Conservation (phyloP, 257 asterid genomes). For the Solanum acaule region DNA sequence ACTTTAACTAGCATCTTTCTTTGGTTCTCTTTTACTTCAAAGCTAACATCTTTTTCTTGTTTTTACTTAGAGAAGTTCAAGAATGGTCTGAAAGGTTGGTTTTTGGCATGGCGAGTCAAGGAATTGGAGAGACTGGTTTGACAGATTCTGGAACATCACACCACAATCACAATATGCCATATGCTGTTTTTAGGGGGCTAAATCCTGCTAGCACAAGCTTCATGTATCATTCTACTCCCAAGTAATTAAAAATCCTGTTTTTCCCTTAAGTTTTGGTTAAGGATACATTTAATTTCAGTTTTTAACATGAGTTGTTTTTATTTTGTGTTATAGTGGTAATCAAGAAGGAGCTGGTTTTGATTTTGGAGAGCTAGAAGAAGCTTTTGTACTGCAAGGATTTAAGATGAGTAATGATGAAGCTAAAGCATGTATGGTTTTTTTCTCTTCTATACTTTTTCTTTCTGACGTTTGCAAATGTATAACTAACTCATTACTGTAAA, state of each 20-base stretch:
- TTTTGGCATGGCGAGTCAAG: constrained; percentile 66
- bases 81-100: constrained; percentile 30
- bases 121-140: constrained; percentile 32
- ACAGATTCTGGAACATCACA: constrained; percentile 20
- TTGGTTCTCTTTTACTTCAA: not conserved
- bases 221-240: constrained; percentile 27
- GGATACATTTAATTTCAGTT: not conserved
- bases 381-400: constrained; percentile 67
- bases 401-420: constrained; percentile 50
- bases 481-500: constrained; percentile 1
- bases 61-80: not conserved
- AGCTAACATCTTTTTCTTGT: not conserved
- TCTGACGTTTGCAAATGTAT: constrained; percentile 51
- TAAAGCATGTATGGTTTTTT: constrained; percentile 48
- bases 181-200: constrained; percentile 44
- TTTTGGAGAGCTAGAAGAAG: constrained; percentile 93
- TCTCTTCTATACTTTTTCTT: constrained; percentile 1
- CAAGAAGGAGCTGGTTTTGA: constrained; percentile 74
- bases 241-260: not conserved
- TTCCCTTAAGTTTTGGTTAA: not conserved
- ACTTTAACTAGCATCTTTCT: not conserved
- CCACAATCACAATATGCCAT: constrained; percentile 34
- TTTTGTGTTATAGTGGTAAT: constrained; percentile 5
- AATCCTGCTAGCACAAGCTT: constrained; percentile 41
- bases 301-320: constrained; percentile 9